Percentiles rank a stretch among this genome's conserved stretches.
phyloP scores from a whole-genome alignment of 768 basidiomycete genomes.

The Melanogaster broomeanus region DNA sequence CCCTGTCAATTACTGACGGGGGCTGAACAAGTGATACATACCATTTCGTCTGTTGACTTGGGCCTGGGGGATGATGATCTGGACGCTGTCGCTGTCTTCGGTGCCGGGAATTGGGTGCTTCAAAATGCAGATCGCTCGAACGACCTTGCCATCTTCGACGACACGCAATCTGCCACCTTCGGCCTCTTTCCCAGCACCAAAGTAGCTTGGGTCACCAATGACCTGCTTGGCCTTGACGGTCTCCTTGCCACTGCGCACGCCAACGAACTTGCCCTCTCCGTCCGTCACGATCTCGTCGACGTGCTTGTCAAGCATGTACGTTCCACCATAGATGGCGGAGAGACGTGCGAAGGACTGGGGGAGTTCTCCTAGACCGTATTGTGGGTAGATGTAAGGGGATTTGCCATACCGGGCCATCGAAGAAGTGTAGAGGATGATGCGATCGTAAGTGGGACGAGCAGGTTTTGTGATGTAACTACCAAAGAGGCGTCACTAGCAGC shows the following conservation, averaged over 20 bases:
- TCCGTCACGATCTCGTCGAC: constrained; percentile 91
- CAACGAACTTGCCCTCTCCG: constrained; percentile 84
- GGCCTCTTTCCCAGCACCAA: constrained; percentile 67
- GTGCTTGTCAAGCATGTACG: constrained; percentile 98
- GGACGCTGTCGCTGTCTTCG: constrained; percentile 91
- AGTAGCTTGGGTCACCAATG: constrained; percentile 98
- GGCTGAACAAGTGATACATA: constrained; percentile 36
- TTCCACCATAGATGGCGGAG: constrained; percentile 98
- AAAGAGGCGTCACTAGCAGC: constrained; percentile 11
- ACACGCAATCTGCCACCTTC: constrained; percentile 84
- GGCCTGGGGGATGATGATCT: constrained; percentile 99
- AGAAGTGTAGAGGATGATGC: constrained; percentile 95
- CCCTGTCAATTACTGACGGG: neutral
- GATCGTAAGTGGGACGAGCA: constrained; percentile 88
- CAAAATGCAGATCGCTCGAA: constrained; percentile 95
- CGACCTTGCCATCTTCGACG: constrained; percentile 90
- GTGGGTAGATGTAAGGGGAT: constrained; percentile 98
- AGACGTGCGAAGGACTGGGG: constrained; percentile 98
- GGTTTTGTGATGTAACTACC: constrained; percentile 89
- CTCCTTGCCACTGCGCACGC: constrained; percentile 87
- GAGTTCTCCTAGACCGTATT: constrained; percentile 98
- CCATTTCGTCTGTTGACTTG: constrained; percentile 93
- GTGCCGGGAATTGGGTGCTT: constrained; percentile 99
- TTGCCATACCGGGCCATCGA: constrained; percentile 99
- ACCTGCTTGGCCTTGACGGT: constrained; percentile 97